Evolutionary conservation across 1,139 yeast genomes (phyloP).

Genomic region (Debaryomyces udenii): DNA sequence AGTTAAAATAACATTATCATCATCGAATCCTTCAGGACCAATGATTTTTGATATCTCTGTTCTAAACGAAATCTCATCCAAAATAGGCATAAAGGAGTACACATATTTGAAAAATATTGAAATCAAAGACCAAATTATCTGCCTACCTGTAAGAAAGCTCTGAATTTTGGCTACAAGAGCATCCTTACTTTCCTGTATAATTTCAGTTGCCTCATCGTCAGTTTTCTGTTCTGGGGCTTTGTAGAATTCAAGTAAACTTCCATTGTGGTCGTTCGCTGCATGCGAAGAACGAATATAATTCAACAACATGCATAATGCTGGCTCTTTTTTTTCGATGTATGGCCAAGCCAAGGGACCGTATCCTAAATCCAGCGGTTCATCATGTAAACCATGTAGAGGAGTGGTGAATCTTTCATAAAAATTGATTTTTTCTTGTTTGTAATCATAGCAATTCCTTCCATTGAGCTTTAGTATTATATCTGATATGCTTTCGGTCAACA

Average conservation of each 20-base stretch:
- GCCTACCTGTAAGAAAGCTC: constrained; percentile 36
- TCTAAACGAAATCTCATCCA: constrained; percentile 7
- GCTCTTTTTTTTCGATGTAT: constrained; percentile 10
- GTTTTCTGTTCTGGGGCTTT: neutral
- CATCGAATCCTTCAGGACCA: neutral
- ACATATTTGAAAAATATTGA: constrained; percentile 31
- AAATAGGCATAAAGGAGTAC: constrained; percentile 25
- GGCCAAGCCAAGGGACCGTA: too few relatives aligned
- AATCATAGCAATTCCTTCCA: too few relatives aligned
- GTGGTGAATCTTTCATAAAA: too few relatives aligned
- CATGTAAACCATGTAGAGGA: too few relatives aligned
- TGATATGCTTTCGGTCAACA: too few relatives aligned
- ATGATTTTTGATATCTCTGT: constrained; percentile 7
- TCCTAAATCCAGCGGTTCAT: too few relatives aligned
- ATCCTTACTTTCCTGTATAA: neutral
- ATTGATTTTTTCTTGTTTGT: too few relatives aligned
- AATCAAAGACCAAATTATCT: constrained; percentile 33
- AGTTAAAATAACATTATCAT: constrained; percentile 8
- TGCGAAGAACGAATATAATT: neutral
- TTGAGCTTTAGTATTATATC: too few relatives aligned
- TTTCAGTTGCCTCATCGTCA: neutral
- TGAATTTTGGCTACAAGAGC: constrained; percentile 24
- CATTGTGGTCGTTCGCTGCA: neutral
- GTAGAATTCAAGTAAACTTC: neutral
- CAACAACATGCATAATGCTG: constrained; percentile 3